Base-by-base conservation (phyloP, 306 rosid species). In the Luffa aegyptiaca region DNA sequence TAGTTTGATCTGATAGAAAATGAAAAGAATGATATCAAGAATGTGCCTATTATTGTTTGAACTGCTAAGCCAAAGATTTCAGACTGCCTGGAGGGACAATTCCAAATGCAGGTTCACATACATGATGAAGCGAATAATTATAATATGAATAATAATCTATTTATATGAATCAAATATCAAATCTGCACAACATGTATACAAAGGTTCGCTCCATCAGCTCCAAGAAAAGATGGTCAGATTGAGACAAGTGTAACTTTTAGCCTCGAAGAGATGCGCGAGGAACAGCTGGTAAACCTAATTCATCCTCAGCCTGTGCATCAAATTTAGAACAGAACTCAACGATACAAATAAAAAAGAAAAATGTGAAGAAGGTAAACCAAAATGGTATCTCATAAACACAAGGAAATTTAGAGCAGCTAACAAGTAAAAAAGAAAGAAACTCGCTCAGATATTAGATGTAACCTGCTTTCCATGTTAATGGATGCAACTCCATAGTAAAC, bases 201-300 rank as follows among this genome's bases (percentile, higher is more conserved):
- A 35, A 84, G 86, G 42, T 69, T 74, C 72, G 33, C 75, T 61
- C 3, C 79, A 75, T 1, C 75, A 70, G 65, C 85, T 63, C 81
- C 46, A 56, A 46, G 48, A 33, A 20, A 49, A 31, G 62, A 68
- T 17, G 79, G 18, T 76, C 35, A 37, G 8, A 39, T 14, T 18
- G 52, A 37, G 65, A 56, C 6, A 56, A 57, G 70, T 64, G 35
- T 44, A 55, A 61, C 81, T 81, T 46, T 83, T 86, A 95, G 80
- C 85, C 97, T 4, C 97, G 97, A 57, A 95, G 21, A 1, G 97
- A 80, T 77, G 99, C 91, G 79, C 91, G 92, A 9, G 99, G 97
- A 18, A 91, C 97, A 55, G 97, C 81, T n/a, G 99, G 97, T 81
- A 95, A 91, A 63, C 97, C 99, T 78, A 91, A 68, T 85, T 95